A percentile compares a stretch with the other conserved stretches of the same genome.
phyloP scores from a whole-genome alignment of 2,329 filamentous ascomycete genomes.

The Alternaria rosae region DNA sequence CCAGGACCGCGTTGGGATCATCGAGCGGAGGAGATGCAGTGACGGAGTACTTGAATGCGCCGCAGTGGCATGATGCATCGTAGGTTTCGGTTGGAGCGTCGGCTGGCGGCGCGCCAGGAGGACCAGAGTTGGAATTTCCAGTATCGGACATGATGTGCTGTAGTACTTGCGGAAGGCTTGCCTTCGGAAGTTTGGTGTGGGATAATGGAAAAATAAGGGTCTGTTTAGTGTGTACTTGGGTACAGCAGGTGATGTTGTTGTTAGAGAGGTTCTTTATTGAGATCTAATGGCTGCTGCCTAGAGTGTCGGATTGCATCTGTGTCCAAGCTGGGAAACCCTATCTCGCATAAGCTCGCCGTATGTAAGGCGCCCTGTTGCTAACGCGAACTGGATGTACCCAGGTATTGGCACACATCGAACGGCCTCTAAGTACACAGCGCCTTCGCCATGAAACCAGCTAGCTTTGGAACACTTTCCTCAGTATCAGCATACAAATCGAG shows the following conservation, averaged over 20 bases:
- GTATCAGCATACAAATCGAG: conserved; percentile 35
- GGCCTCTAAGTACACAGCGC: not conserved
- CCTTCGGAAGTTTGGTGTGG: not conserved
- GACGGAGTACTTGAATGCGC: conserved; percentile 59
- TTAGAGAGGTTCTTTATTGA: not conserved
- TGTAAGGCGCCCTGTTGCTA: not conserved
- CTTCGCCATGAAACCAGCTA: conserved; percentile 1
- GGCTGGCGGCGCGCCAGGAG: conserved; percentile 11
- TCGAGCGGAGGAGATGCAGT: conserved; percentile 59
- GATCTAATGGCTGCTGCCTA: not conserved
- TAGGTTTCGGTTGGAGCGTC: conserved; percentile 33
- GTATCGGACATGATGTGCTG: conserved; percentile 5
- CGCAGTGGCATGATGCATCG: conserved; percentile 63
- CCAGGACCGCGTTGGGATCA: conserved; percentile 49
- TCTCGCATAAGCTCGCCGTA: not conserved
- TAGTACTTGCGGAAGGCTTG: not conserved
- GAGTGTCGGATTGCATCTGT: not conserved
- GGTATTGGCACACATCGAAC: conserved; percentile 1
- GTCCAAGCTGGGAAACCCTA: not conserved
- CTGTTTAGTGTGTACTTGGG: not conserved
- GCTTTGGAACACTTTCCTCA: conserved; percentile 2
- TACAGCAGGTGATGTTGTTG: not conserved
- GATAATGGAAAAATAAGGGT: not conserved
- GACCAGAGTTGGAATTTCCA: not conserved
- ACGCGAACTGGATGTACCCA: conserved; percentile 7